phyloP scores from a whole-genome alignment of 257 asterid species.

The Capsicum chinense region DNA sequence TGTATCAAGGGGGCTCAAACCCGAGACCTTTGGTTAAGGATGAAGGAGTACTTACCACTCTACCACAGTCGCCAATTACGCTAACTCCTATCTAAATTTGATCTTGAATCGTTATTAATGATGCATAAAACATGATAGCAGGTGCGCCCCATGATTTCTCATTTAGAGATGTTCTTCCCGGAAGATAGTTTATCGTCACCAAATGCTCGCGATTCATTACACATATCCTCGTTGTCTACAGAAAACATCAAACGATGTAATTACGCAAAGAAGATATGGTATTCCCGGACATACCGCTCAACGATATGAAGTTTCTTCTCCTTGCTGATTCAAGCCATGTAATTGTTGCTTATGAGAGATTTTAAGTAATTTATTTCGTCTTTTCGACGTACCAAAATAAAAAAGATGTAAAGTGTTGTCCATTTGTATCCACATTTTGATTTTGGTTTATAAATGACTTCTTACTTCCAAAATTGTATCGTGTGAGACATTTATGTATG shows the following conservation, averaged over 20 bases:
- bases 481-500: background rate
- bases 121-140: slow-evolving; percentile 35
- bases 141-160: slow-evolving; percentile 89
- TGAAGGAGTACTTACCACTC: too few relatives aligned
- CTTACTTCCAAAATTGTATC: background rate
- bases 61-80: background rate
- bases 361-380: background rate
- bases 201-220: background rate
- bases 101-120: background rate
- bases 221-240: background rate
- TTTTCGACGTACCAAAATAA: background rate
- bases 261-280: background rate
- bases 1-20: too few relatives aligned
- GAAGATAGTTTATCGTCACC: slow-evolving; percentile 40
- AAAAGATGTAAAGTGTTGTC: background rate
- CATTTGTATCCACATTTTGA: background rate
- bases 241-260: background rate
- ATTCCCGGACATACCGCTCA: background rate
- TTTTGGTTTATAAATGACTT: background rate
- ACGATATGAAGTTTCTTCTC: slow-evolving; percentile 12
- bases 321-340: background rate
- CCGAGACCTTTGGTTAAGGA: too few relatives aligned
- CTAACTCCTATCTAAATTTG: background rate
- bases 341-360: background rate
- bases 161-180: slow-evolving; percentile 65